Base-by-base conservation (phyloP, 192 early-diverging fungal genomes). In the Paraglomus brasilianum region DNA sequence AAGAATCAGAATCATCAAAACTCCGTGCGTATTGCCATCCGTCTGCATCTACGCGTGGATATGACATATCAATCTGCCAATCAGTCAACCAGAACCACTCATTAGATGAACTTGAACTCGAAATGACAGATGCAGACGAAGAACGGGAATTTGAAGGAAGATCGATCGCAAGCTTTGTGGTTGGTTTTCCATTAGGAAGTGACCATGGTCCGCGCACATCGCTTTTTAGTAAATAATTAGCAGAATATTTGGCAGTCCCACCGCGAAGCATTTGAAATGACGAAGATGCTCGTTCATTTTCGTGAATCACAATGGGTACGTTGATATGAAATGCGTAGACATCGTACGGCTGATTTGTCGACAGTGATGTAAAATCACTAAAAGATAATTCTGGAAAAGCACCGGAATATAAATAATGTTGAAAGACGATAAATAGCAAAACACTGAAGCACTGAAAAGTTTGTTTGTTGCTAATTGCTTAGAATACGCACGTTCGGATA, bases 71-170 rank as follows among this genome's bases (percentile, higher is more conserved):
- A 30, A 91, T 74, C n/a, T 79, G 69, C 92, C 92, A 93, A 55
- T 93, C 92, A 10, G 86, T 89, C 19, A 92, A 49, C 92, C 92
- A 93, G 61, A 86, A 93, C 91, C 91, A 93, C 11, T 80, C 72
- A 39, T 68, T 55, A 11, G 67, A 69, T 10, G 43, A 46, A 36
- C 70, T 75, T 14, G 68, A 15, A 42, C 66, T 73, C 3, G 75
- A 21, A 57, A 50, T 56, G 17, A 62, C 42, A 13, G 56, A 48
- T 39, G 64, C 68, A 49, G 69, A 52, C 0, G 70, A 74, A 38
- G 56, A 63, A 8, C 45, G 48, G 22, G 66, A 10, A 0, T 60
- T 71, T 1, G 63, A 51, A 5, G 89, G 89, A 15, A 89, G 52
- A 17, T 72, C 57, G 21, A 91, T 83, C 41, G 81, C 77, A 5